Base-by-base conservation (phyloP, 306 rosid genomes). In the Cicer chorassanicum region DNA sequence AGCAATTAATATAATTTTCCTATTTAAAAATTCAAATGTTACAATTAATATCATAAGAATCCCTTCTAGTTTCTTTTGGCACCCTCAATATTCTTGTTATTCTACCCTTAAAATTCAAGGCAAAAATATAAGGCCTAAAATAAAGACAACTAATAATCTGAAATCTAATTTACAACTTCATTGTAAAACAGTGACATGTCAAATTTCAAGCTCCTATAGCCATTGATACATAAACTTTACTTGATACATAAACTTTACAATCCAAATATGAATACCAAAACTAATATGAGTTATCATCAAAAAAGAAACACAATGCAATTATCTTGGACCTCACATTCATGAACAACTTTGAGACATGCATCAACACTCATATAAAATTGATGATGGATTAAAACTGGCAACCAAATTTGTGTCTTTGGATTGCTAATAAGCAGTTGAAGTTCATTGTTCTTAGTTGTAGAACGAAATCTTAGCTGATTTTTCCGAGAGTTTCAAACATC, bases 21-120 rank as follows among this genome's bases (percentile, higher is more conserved):
- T 72, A 74, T 11, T 42, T 68, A 7, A 68, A 68, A 8, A 80
- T 80, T 1, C 60, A 9, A 66, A 68, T 68, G 1, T 74, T 3
- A 11, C 75, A 74, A 16, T 16, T 60, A 0, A 0, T 0, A 14
- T 80, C 66, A 40, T 49, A 43, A 41, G 76, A 59, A 1, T 59
- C 71, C 5, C 29, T 50, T 13, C 42, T 74, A 1, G 65, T 72
- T 68, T 51, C 72, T 50, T 41, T 50, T 0, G 80, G 72, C 0
- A 74, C 1, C 16, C 39, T 80, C 1, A 49, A 9, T 19, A 74
- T 55, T 51, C 9, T 74, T 68, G 72, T 57, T 4, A 6, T 6
- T 1, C 75, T 71, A 48, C 15, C 11, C 6, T 57, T 34, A n/a
- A 39, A 1, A 6, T 41, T 50, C 7, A 68, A 80, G 0, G 80